Base-by-base conservation (phyloP, 1,139 yeast genomes). In the Kodamaea suecica region DNA sequence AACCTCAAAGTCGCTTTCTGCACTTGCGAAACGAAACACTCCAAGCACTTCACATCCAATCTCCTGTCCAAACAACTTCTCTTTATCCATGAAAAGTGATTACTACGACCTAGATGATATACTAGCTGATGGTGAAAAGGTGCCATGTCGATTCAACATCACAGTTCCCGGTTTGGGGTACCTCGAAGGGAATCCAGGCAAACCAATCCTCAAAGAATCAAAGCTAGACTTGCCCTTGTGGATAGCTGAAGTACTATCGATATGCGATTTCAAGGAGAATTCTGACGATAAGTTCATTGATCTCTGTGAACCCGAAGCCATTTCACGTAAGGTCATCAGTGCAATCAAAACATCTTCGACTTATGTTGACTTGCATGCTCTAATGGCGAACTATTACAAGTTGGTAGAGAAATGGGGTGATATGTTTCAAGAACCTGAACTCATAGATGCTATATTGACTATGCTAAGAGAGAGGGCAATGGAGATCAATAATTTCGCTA, bases 41-140 rank as follows among this genome's bases (percentile, higher is more conserved):
- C n/a, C n/a, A n/a, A n/a, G n/a, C n/a, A n/a, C n/a, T n/a, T n/a
- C n/a, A n/a, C n/a, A n/a, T n/a, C n/a, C n/a, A n/a, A n/a, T n/a
- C n/a, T n/a, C n/a, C n/a, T n/a, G n/a, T n/a, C n/a, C n/a, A n/a
- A n/a, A n/a, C n/a, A n/a, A n/a, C n/a, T n/a, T n/a, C n/a, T n/a
- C n/a, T n/a, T n/a, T 6, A 19, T 12, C 14, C 11, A 32, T 44
- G 48, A 29, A 38, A 17, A 25, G 34, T 32, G 44, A 49, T 38
- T 90, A 90, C 64, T 88, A 84, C 63, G 90, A 84, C 52, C 67
- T 90, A 4, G 96, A 88, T 49, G 97, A 87, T 49, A 83, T 88
- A n/a, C 70, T 87, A 24, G 80, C 96, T 0, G 95, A 65, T 34
- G 59, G 66, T 1, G 71, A 83, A 63, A 81, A 80, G 52, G 64